phyloP scores from a whole-genome alignment of 2,329 filamentous ascomycete genomes.

The Leptographium lundbergii region DNA sequence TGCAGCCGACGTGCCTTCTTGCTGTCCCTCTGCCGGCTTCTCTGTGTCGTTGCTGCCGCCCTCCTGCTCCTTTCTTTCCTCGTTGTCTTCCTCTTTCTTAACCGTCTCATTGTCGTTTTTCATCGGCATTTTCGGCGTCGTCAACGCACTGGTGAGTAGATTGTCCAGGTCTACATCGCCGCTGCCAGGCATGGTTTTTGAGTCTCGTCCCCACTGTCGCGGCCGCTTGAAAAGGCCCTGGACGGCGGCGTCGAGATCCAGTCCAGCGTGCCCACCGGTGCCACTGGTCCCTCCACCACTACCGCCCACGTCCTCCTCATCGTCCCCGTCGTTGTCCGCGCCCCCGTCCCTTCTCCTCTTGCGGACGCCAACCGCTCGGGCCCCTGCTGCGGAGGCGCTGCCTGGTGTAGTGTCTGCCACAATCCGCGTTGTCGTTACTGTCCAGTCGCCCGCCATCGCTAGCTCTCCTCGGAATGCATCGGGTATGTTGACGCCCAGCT shows the following conservation, averaged over 20 bases:
- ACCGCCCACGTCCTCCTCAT: conserved; percentile 31
- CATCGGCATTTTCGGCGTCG: conserved; percentile 18
- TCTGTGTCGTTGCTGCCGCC: not conserved
- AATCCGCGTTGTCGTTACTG: conserved; percentile 52
- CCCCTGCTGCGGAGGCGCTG: conserved; percentile 16
- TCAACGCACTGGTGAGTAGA: conserved; percentile 31
- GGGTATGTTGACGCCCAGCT: conserved; percentile 76
- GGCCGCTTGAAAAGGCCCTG: conserved; percentile 48
- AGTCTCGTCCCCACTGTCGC: conserved; percentile 39
- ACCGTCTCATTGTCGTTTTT: conserved; percentile 14
- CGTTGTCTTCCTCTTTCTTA: conserved; percentile 19
- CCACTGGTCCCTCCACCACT: conserved; percentile 43
- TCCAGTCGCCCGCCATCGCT: conserved; percentile 85
- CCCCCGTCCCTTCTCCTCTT: conserved; percentile 20
- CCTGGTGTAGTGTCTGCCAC: conserved; percentile 27
- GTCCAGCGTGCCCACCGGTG: conserved; percentile 19
- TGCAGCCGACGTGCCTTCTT: not conserved
- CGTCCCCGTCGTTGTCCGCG: conserved; percentile 26
- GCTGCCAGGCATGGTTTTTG: conserved; percentile 27
- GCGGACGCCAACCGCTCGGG: conserved; percentile 7
- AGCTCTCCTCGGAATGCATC: conserved; percentile 66
- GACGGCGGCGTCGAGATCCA: conserved; percentile 33
- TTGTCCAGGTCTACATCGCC: conserved; percentile 43
- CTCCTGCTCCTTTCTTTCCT: conserved; percentile 2
- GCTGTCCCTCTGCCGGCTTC: not conserved